Conservation (phyloP, 2,329 filamentous ascomycete species). For the Corynespora cassiicola region DNA sequence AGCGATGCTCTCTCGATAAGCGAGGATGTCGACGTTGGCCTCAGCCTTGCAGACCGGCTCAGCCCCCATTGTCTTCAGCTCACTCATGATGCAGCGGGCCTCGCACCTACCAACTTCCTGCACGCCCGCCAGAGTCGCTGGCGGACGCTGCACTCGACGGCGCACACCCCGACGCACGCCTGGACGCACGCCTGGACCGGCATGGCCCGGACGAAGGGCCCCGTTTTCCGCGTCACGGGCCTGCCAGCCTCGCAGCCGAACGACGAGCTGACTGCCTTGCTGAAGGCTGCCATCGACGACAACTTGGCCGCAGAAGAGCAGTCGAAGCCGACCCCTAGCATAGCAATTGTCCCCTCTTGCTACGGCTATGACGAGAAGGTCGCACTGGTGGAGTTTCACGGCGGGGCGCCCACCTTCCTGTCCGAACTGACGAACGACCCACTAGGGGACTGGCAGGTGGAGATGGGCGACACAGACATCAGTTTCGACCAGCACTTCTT, state of each 20-base stretch:
- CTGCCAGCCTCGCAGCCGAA: slow-evolving; percentile 14
- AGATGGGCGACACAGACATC: slow-evolving; percentile 14
- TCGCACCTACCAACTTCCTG: no score
- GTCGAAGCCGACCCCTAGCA: slow-evolving; percentile 4
- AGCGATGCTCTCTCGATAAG: slow-evolving; percentile 39
- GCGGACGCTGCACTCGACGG: no score
- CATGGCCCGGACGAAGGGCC: slow-evolving; percentile 8
- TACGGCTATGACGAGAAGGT: slow-evolving; percentile 9
- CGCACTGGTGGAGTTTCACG: slow-evolving; percentile 14
- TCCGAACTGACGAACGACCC: slow-evolving; percentile 7
- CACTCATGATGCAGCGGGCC: no score
- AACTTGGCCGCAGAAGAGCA: slow-evolving; percentile 8
- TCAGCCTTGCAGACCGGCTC: no score
- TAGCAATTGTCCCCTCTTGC: slow-evolving; percentile 13
- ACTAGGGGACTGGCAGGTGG: slow-evolving; percentile 8
- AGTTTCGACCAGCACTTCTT: slow-evolving; percentile 29
- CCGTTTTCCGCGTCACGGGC: slow-evolving; percentile 17
- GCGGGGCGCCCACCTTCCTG: slow-evolving; percentile 9
- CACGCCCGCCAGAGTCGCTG: no score
- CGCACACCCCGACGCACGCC: no score
- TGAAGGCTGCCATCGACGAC: slow-evolving; percentile 13
- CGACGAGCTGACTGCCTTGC: slow-evolving; percentile 9
- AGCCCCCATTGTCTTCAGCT: no score
- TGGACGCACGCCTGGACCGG: not conserved
- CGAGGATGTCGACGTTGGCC: no score